phyloP scores from a whole-genome alignment of 2,329 filamentous ascomycete species.

The Verticillium zaregamsianum region DNA sequence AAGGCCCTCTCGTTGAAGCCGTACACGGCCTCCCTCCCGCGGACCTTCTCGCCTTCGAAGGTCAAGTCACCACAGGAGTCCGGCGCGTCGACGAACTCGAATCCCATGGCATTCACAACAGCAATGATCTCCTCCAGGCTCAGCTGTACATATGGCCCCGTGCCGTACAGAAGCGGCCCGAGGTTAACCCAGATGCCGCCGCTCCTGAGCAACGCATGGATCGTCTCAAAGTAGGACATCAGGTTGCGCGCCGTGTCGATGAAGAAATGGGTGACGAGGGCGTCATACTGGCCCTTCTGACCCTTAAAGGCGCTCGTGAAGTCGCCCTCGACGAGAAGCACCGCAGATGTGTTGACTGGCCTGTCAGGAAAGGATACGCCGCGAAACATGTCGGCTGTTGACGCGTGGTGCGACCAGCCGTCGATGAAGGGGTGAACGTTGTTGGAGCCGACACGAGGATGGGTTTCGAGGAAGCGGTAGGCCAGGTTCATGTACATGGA shows the following conservation, averaged over 20 bases:
- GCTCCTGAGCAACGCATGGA: conserved; percentile 37
- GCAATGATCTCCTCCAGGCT: conserved; percentile 48
- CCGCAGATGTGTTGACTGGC: conserved; percentile 24
- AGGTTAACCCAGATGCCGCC: conserved; percentile 54
- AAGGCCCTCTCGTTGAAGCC: conserved; percentile 46
- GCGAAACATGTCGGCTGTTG: conserved; percentile 41
- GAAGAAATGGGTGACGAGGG: conserved; percentile 54
- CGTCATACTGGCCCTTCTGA: conserved; percentile 33
- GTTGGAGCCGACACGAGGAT: conserved; percentile 18
- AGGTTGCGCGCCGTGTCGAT: conserved; percentile 57
- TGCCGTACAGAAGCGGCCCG: conserved; percentile 52
- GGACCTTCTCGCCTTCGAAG: conserved; percentile 33
- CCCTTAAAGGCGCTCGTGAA: conserved; percentile 40
- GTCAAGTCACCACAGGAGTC: conserved; percentile 36
- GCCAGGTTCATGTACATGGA: conserved; percentile 53
- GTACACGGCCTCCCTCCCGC: conserved; percentile 46
- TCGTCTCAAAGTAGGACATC: conserved; percentile 50
- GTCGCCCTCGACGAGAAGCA: conserved; percentile 51
- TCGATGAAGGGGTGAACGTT: conserved; percentile 49
- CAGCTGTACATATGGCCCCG: conserved; percentile 49
- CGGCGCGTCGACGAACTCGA: conserved; percentile 41
- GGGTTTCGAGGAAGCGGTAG: conserved; percentile 42
- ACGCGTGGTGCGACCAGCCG: conserved; percentile 51
- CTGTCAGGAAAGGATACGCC: conserved; percentile 40
- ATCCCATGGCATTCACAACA: conserved; percentile 45